These are phyloP conservation scores for Holtermannia corniformis DNA, from an alignment of 768 basidiomycete species.

Conservation along the genomic window DNA sequence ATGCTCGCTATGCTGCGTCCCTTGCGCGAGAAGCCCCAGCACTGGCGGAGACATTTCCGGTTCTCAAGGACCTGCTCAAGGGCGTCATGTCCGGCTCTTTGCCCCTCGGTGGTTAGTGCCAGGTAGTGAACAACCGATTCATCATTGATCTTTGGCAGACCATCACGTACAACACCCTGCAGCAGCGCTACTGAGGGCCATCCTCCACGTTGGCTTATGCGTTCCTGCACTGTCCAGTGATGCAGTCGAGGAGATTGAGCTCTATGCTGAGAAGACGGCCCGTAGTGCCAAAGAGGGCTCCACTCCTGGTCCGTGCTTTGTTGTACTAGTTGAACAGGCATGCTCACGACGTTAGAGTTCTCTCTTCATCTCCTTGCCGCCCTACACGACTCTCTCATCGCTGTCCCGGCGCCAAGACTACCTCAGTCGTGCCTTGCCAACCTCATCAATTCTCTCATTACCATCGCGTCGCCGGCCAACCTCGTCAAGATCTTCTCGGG, in stretches of 20 bases:
- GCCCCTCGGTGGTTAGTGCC: constrained; percentile 9
- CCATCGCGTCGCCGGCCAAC: constrained; percentile 16
- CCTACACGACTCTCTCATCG: constrained; percentile 16
- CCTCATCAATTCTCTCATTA: constrained; percentile 9
- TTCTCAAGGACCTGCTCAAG: constrained; percentile 14
- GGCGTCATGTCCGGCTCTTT: constrained; percentile 23
- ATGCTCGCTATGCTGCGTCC: constrained; percentile 32
- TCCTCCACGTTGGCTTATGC: constrained; percentile 24
- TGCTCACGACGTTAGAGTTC: constrained; percentile 13
- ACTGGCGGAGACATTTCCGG: constrained; percentile 13
- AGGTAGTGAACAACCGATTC: neutral
- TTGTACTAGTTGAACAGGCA: neutral
- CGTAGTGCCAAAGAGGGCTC: neutral
- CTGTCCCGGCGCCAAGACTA: constrained; percentile 15
- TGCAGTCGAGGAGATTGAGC: constrained; percentile 5
- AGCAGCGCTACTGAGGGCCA: constrained; percentile 21
- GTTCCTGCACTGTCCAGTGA: constrained; percentile 5
- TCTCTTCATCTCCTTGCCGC: constrained; percentile 23
- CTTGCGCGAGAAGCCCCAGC: constrained; percentile 16
- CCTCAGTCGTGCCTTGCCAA: constrained; percentile 1
- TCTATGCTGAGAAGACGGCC: neutral
- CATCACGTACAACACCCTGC: constrained; percentile 15
- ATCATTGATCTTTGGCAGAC: neutral
- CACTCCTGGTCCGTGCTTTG: neutral
- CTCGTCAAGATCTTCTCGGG: constrained; percentile 25